Evolutionary conservation across 2,329 filamentous ascomycete genomes (phyloP), one percentile per base, ranked within the genome.

Genomic region (Alternaria infectoria): DNA sequence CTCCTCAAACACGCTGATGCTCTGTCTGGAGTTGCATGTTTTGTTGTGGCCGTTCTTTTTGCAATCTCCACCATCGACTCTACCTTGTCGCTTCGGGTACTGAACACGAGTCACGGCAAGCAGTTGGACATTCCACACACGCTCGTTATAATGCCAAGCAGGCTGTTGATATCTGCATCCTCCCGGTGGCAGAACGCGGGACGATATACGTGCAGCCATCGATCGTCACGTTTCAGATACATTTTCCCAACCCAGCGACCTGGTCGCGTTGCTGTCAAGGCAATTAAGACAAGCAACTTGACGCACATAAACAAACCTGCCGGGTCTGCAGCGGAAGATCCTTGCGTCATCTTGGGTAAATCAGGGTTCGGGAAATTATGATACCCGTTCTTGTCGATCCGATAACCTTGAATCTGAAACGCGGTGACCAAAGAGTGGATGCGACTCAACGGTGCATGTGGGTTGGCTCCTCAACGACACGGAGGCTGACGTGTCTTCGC

Each of bases 181-280:
- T 40, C 30, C 19, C 28, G 49, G 49, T 36, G 49, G 49, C 21
- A 54, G 43, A 54, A 19, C 12, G 32, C 2, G 23, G 36, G 43
- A 40, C 26, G 52, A 61, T 6, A 52, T 25, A 26, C 49, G 17
- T 40, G 49, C n/a, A 55, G 44, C 28, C 45, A 46, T 21, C 12
- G 54, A 47, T 25, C 54, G 28, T 32, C 49, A 40, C 40, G 60
- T 59, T 59, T 62, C 60, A 62, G 55, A 62, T 51, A 57, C 26
- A 36, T 54, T 8, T 11, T 50, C 19, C 10, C 23, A 49, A 26
- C 43, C 30, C 50, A 45, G 30, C 30, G 23, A 50, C 60, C 49
- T 47, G 60, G 60, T 55, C 19, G 54, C 30, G 43, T 9, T 55
- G n/a, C 21, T 54, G 13, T n/a, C 15, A 13, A 54, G 23, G 30